Conservation (phyloP, 768 basidiomycete species). For the Collybiopsis confluens region DNA sequence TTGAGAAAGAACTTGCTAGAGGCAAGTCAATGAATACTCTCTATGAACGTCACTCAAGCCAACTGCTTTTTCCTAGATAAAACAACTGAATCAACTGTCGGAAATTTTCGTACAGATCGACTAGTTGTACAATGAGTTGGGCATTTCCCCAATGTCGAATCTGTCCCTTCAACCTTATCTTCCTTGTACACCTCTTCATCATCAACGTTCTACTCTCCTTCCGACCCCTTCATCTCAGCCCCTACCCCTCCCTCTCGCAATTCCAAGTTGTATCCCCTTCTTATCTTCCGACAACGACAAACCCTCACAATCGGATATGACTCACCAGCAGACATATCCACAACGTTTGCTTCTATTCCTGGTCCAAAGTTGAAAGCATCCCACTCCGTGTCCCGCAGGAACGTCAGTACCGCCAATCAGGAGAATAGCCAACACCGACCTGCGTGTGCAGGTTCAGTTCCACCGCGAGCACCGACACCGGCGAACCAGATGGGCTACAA, state of each 20-base stretch:
- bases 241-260: slow-evolving; percentile 47
- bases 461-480: slow-evolving; percentile 60
- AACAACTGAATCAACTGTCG: slow-evolving; percentile 63
- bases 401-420: slow-evolving; percentile 67
- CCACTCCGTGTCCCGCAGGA: slow-evolving; percentile 76
- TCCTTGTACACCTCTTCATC: slow-evolving; percentile 26
- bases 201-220: slow-evolving; percentile 27
- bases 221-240: slow-evolving; percentile 26
- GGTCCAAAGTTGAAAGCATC: slow-evolving; percentile 80
- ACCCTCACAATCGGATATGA: slow-evolving; percentile 32
- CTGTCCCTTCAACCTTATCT: slow-evolving; percentile 17
- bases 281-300: slow-evolving; percentile 32
- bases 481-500: slow-evolving; percentile 25
- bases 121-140: slow-evolving; percentile 80
- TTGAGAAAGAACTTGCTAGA: slow-evolving; percentile 81
- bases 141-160: slow-evolving; percentile 55
- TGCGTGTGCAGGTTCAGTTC: slow-evolving; percentile 52
- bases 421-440: slow-evolving; percentile 53
- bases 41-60: neutral
- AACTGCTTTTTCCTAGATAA: slow-evolving; percentile 39
- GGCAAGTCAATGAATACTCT: slow-evolving; percentile 45
- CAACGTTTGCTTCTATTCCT: slow-evolving; percentile 67
- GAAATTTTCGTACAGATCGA: slow-evolving; percentile 71
- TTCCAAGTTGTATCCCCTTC: slow-evolving; percentile 28
- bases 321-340: slow-evolving; percentile 58